A percentile compares a stretch with the other conserved stretches of the same genome.
Conservation (phyloP, 192 early-diverging fungal species). For the Chytriomyces sp. region DNA sequence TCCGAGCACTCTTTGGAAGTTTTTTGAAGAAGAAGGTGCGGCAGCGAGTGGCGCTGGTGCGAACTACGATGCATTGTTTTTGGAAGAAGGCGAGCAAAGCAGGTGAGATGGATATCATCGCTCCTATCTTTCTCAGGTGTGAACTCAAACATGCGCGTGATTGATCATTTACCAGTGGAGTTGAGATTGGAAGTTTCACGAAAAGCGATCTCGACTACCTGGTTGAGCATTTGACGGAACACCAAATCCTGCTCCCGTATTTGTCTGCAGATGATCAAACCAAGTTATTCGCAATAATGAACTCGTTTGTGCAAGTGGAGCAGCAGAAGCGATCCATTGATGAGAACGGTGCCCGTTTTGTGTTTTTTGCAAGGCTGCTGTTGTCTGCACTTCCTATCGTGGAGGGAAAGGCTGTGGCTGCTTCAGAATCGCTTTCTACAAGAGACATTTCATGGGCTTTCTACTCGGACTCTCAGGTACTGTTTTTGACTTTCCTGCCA, state of each 20-base stretch:
- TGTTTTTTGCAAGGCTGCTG: constrained; percentile 72
- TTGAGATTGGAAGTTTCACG: constrained; percentile 58
- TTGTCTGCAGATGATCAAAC: constrained; percentile 11
- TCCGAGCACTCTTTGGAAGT: constrained; percentile 69
- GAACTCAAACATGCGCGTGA: constrained; percentile 49
- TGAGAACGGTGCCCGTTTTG: constrained; percentile 83
- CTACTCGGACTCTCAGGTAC: constrained; percentile 89
- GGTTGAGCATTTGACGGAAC: neutral
- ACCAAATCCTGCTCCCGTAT: constrained; percentile 4
- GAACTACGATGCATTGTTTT: constrained; percentile 65
- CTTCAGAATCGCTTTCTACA: neutral
- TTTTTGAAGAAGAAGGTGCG: constrained; percentile 50
- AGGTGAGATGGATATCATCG: constrained; percentile 40
- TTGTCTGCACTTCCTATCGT: no score
- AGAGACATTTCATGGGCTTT: constrained; percentile 33
- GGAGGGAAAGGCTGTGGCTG: no score
- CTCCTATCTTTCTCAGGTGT: constrained; percentile 88
- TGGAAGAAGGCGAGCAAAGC: constrained; percentile 49
- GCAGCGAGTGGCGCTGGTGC: neutral
- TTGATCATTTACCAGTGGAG: constrained; percentile 79
- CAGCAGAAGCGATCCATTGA: constrained; percentile 76
- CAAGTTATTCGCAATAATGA: constrained; percentile 19
- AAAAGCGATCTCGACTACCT: constrained; percentile 39
- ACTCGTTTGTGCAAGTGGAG: constrained; percentile 60
- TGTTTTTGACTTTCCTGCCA: no score